These are phyloP conservation scores for Tuber microsphaerosporum DNA, from an alignment of 495 filamentous ascomycete genomes.

Conservation along the genomic window DNA sequence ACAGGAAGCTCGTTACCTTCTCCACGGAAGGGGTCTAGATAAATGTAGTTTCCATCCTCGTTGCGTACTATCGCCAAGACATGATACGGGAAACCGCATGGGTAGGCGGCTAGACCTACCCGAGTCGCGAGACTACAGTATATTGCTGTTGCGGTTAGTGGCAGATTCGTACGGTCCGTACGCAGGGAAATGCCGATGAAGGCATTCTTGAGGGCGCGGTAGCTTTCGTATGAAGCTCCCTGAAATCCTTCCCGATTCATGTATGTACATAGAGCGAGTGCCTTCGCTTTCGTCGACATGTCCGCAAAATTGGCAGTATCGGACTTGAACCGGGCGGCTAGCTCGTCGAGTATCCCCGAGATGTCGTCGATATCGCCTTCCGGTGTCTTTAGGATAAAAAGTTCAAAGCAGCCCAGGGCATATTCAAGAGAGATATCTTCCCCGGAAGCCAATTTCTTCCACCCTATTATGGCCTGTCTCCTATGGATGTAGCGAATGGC, in stretches of 20 bases:
- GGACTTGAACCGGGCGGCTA: conserved; percentile 51
- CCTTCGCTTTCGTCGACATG: conserved; percentile 57
- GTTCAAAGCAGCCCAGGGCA: conserved; percentile 73
- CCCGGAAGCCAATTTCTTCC: conserved; percentile 53
- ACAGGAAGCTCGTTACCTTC: conserved; percentile 56
- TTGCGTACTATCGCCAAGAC: conserved; percentile 56
- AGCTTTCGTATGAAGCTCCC: conserved; percentile 58
- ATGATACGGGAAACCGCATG: conserved; percentile 62
- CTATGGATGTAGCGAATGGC: conserved; percentile 75
- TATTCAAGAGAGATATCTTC: conserved; percentile 59
- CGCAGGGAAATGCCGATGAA: conserved; percentile 66
- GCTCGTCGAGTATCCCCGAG: conserved; percentile 52
- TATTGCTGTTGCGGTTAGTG: conserved; percentile 60
- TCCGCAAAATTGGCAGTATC: conserved; percentile 49
- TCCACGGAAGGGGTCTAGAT: conserved; percentile 74
- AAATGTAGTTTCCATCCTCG: conserved; percentile 42
- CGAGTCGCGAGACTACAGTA: conserved; percentile 59
- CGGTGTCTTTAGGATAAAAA: conserved; percentile 69
- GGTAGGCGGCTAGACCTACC: conserved; percentile 55
- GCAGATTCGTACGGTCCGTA: conserved; percentile 55
- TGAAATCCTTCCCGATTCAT: conserved; percentile 59
- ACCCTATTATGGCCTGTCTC: conserved; percentile 66
- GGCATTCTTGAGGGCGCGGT: conserved; percentile 73
- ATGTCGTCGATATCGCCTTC: conserved; percentile 63
- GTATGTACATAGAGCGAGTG: conserved; percentile 59